phyloP scores from a whole-genome alignment of 2,329 filamentous ascomycete genomes.

The Microsporum canis region DNA sequence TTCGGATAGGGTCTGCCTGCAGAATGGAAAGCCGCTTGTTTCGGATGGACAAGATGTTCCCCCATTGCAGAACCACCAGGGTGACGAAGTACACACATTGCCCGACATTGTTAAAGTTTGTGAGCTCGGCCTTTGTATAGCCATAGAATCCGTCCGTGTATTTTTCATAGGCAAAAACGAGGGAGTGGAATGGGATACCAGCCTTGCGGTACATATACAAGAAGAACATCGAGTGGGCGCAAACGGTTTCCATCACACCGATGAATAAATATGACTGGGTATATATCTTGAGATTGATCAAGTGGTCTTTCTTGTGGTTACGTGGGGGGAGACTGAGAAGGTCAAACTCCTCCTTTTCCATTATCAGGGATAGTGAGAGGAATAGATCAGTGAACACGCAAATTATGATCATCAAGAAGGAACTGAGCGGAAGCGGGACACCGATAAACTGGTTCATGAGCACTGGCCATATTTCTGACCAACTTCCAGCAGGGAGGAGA shows the following conservation, averaged over 20 bases:
- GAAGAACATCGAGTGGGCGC: conserved; percentile 54
- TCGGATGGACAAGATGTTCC: conserved; percentile 59
- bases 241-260: conserved; percentile 50
- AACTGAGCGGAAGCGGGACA: conserved; percentile 59
- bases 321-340: conserved; percentile 59
- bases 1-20: conserved; percentile 57
- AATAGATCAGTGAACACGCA: conserved; percentile 63
- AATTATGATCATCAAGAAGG: conserved; percentile 51
- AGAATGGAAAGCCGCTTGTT: conserved; percentile 57
- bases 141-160: conserved; percentile 41
- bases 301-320: conserved; percentile 55
- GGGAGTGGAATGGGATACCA: conserved; percentile 53
- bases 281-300: conserved; percentile 63
- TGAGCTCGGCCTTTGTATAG: conserved; percentile 43
- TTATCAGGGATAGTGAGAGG: conserved; percentile 61
- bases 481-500: conserved; percentile 58
- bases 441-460: conserved; percentile 62
- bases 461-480: conserved; percentile 59
- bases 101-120: conserved; percentile 48
- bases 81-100: conserved; percentile 74
- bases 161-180: conserved; percentile 58
- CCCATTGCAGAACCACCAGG: conserved; percentile 63
- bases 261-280: conserved; percentile 62
- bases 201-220: conserved; percentile 48
- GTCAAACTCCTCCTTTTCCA: conserved; percentile 66